A percentile compares a stretch with the other conserved stretches of the same genome.
These are phyloP conservation scores for Salix arbutifolia DNA, from an alignment of 345 rosid genomes.

Conservation along the genomic window DNA sequence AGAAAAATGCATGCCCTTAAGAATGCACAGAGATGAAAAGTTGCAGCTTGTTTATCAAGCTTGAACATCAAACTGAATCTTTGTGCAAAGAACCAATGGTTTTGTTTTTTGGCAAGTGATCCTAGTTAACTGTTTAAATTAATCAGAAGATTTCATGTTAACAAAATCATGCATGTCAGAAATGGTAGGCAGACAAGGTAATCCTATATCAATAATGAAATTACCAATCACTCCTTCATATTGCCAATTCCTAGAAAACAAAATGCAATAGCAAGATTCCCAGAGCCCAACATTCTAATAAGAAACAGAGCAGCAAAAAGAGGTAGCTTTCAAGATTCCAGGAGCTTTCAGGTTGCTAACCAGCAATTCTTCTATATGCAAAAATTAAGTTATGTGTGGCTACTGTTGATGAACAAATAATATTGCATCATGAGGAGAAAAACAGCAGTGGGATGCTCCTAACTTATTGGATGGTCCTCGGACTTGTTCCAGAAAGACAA, in stretches of 20 bases:
- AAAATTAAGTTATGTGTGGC: background rate
- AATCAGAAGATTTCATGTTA: background rate
- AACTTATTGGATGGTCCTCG: background rate
- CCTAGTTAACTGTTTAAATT: background rate
- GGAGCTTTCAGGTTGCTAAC: background rate
- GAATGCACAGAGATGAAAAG: background rate
- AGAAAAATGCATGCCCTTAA: conserved; percentile 2
- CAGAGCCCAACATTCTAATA: background rate
- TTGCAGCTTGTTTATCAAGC: background rate
- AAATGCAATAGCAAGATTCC: background rate
- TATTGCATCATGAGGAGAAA: background rate
- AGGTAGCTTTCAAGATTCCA: background rate
- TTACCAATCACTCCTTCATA: background rate
- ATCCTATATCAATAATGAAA: background rate
- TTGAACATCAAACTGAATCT: background rate
- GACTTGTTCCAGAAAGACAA: conserved; percentile 17
- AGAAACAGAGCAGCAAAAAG: background rate
- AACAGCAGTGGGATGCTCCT: background rate
- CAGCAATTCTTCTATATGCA: conserved; percentile 1
- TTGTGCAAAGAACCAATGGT: background rate
- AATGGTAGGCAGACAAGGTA: background rate
- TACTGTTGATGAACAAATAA: background rate
- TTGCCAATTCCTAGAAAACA: background rate
- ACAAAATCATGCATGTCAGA: background rate
- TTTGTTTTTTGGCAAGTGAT: background rate